Conservation (phyloP, 306 rosid species). For the Senna tora region DNA sequence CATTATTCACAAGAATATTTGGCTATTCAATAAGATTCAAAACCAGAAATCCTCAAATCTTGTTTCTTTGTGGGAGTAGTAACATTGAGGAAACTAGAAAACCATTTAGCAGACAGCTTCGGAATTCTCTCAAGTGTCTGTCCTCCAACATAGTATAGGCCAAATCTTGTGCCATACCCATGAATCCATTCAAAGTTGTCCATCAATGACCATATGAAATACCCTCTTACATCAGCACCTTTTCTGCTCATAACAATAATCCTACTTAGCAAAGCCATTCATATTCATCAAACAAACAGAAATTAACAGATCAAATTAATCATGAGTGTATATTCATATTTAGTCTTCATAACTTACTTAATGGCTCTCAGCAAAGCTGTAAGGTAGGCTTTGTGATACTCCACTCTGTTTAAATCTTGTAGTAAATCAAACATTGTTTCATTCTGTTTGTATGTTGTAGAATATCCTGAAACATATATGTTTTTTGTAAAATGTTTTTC, state of each 20-base stretch:
- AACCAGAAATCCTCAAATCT: conserved; percentile 16
- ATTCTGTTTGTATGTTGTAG: conserved; percentile 16
- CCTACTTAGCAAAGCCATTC: conserved; percentile 9
- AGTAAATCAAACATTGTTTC: conserved; percentile 37
- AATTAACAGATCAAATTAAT: background rate
- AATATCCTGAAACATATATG: conserved; percentile 20
- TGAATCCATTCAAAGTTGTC: conserved; percentile 66
- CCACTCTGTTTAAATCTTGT: conserved; percentile 53
- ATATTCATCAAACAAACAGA: too few relatives aligned
- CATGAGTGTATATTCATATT: too few relatives aligned
- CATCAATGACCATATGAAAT: conserved; percentile 65
- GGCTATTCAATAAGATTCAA: conserved; percentile 22
- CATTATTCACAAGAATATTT: too few relatives aligned
- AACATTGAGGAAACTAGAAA: conserved; percentile 50
- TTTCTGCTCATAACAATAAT: conserved; percentile 41
- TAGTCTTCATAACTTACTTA: conserved; percentile 51
- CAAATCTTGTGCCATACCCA: conserved; percentile 57
- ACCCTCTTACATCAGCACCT: conserved; percentile 78
- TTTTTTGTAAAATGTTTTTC: background rate
- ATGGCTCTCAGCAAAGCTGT: conserved; percentile 57
- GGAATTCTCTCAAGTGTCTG: conserved; percentile 55
- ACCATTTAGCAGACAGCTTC: conserved; percentile 67
- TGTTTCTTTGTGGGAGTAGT: conserved; percentile 12
- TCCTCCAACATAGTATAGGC: conserved; percentile 57
- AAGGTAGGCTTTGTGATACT: conserved; percentile 62